Evolutionary conservation across 768 basidiomycete species (phyloP).

Genomic region (Chalciporus sphaerocephalus): DNA sequence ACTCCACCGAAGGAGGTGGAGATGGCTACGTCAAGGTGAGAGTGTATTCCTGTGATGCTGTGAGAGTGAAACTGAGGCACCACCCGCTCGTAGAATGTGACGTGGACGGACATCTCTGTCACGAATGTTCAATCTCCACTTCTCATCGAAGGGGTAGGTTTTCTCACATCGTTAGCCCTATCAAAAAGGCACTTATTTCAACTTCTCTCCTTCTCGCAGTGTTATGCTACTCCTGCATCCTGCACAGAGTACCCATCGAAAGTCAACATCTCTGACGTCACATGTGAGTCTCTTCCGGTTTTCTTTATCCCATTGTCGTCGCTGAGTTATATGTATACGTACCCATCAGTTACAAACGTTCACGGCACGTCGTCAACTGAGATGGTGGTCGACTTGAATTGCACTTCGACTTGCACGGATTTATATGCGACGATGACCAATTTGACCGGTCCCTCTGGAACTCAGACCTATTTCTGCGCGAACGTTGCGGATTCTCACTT

Average conservation of each 20-base stretch:
- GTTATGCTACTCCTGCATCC: not conserved
- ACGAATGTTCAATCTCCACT: not conserved
- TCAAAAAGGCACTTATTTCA: not conserved
- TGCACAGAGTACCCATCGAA: not conserved
- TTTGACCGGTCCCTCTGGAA: not conserved
- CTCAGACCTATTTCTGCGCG: not conserved
- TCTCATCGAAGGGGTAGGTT: not conserved
- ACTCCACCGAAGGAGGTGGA: slow-evolving; percentile 42
- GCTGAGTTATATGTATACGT: not conserved
- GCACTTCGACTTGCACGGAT: not conserved
- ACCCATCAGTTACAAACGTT: not conserved
- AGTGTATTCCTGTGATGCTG: not conserved
- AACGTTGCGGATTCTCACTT: not conserved
- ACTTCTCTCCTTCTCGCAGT: not conserved
- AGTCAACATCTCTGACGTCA: not conserved
- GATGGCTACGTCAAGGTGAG: slow-evolving; percentile 38
- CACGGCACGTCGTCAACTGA: not conserved
- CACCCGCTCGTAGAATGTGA: not conserved
- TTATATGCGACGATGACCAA: not conserved
- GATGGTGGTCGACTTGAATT: not conserved
- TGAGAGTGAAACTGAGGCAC: not conserved
- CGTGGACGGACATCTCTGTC: no score
- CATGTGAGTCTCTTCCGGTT: not conserved
- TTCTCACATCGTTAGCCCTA: not conserved
- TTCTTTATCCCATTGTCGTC: not conserved